phyloP scores from a whole-genome alignment of 495 filamentous ascomycete genomes.

The Aspergillus ostianus region DNA sequence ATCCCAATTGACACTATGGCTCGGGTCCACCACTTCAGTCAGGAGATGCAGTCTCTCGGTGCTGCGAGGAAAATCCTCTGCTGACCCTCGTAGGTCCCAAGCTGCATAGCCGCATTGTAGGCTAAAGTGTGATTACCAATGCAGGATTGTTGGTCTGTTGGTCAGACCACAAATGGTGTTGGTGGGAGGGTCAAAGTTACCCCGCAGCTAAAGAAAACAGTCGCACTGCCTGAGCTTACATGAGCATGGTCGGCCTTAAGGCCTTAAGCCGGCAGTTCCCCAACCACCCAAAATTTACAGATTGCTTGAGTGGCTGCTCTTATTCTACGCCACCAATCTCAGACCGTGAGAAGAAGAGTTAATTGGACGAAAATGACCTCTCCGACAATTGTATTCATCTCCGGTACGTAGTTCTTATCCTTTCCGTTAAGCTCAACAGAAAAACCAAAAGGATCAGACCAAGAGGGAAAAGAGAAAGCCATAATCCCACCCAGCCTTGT shows the following conservation, averaged over 20 bases:
- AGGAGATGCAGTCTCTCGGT: background rate
- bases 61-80: background rate
- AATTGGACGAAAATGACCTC: background rate
- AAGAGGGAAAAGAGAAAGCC: background rate
- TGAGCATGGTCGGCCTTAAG: background rate
- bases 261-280: background rate
- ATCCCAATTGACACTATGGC: too few species aligned
- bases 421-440: background rate
- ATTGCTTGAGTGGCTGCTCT: too few species aligned
- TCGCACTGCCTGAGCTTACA: background rate
- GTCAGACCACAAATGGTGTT: background rate
- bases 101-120: background rate
- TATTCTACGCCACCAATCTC: background rate
- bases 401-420: background rate
- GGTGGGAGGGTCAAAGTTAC: background rate
- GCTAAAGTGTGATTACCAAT: background rate
- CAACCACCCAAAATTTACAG: background rate
- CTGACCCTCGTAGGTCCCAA: background rate
- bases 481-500: background rate
- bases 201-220: background rate
- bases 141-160: background rate
- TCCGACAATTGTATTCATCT: background rate
- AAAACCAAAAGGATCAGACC: too few species aligned
- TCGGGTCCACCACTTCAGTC: background rate
- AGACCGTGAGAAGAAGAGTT: background rate